phyloP scores from a whole-genome alignment of 2,329 filamentous ascomycete species.

The Aspergillus jensenii region DNA sequence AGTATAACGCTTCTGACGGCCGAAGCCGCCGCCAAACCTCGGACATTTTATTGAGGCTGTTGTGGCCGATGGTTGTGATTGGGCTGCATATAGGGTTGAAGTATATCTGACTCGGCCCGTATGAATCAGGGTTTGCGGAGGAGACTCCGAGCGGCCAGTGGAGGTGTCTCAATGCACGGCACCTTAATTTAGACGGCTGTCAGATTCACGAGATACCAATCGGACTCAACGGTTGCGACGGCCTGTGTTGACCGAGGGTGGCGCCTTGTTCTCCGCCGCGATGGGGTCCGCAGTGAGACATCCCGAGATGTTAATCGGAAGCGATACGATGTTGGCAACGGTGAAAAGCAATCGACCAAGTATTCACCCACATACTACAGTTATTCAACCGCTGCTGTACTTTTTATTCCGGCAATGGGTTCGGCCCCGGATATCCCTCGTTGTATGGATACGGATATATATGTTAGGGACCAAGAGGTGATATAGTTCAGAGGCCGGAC shows the following conservation, averaged over 20 bases:
- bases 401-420: too few relatives aligned
- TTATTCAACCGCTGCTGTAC: not conserved
- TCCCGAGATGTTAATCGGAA: not conserved
- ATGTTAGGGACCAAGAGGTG: too few relatives aligned
- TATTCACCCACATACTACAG: not conserved
- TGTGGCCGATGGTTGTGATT: not conserved
- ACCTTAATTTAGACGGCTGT: not conserved
- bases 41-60: constrained; percentile 1
- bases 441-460: too few relatives aligned
- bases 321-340: not conserved
- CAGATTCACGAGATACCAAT: not conserved
- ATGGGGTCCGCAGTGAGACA: not conserved
- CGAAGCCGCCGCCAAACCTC: constrained; percentile 5
- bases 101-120: constrained; percentile 5
- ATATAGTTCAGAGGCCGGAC: too few relatives aligned
- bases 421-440: too few relatives aligned
- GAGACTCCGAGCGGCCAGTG: not conserved
- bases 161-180: not conserved
- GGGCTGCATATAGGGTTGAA: not conserved
- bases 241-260: constrained; percentile 5
- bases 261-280: not conserved
- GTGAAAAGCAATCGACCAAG: not conserved
- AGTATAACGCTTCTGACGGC: not conserved
- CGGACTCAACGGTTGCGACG: not conserved
- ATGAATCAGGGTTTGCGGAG: constrained; percentile 9